Conservation (phyloP, 192 early-diverging fungal genomes). For the Coemansia sp. region DNA sequence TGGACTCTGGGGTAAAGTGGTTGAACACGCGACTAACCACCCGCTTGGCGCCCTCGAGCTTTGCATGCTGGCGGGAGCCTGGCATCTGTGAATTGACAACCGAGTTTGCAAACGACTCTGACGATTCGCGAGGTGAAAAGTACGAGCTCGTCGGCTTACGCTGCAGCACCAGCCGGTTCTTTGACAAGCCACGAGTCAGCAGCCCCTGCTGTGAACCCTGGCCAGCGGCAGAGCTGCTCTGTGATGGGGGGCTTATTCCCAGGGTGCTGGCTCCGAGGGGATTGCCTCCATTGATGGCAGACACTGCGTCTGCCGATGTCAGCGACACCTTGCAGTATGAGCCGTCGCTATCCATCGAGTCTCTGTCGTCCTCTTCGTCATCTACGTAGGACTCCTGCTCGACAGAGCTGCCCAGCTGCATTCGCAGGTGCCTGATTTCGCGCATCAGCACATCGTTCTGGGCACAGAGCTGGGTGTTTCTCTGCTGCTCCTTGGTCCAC, state of each 20-base stretch:
- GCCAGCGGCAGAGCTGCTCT: neutral
- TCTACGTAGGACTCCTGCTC: neutral
- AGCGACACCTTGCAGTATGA: slow-evolving; percentile 40
- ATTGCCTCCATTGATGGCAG: slow-evolving; percentile 39
- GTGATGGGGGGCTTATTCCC: neutral
- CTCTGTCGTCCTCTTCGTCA: neutral
- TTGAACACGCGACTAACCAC: slow-evolving; percentile 39
- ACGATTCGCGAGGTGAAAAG: slow-evolving; percentile 10
- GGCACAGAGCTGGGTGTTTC: slow-evolving; percentile 33
- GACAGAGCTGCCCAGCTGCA: neutral
- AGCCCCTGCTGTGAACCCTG: slow-evolving; percentile 9
- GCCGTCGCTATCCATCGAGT: slow-evolving; percentile 17
- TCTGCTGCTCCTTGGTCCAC: slow-evolving; percentile 45
- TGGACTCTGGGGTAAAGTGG: slow-evolving; percentile 15
- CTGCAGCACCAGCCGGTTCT: slow-evolving; percentile 30
- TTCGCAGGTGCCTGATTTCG: slow-evolving; percentile 17
- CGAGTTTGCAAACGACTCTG: slow-evolving; percentile 16
- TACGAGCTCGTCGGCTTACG: slow-evolving; percentile 10
- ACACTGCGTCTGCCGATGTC: slow-evolving; percentile 8
- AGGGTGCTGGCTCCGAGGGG: slow-evolving; percentile 9
- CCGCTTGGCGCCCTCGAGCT: slow-evolving; percentile 24
- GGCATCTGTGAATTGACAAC: neutral
- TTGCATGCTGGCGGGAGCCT: slow-evolving; percentile 10
- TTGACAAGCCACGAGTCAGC: slow-evolving; percentile 28
- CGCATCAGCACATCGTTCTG: slow-evolving; percentile 48